Conservation (phyloP, 2,329 filamentous ascomycete species). For the Ophiostoma sp. region DNA sequence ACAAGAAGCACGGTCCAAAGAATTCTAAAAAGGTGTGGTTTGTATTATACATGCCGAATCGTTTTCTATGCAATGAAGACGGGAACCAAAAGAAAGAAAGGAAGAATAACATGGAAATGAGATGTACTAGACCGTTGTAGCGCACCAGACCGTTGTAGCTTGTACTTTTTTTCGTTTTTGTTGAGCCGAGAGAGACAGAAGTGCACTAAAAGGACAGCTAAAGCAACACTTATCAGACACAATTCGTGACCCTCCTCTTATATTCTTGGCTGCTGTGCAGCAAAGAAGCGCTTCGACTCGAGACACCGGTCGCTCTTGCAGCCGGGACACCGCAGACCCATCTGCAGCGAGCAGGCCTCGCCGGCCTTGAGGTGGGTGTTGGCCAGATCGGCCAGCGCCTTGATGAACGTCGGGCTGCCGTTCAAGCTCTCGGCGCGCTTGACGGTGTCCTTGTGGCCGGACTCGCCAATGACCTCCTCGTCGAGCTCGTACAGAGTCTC, state of each 20-base stretch:
- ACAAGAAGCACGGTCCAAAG: background rate
- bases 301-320: constrained; percentile 87
- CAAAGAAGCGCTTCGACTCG: constrained; percentile 72
- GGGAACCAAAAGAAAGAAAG: too few relatives aligned
- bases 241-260: background rate
- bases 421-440: constrained; percentile 93
- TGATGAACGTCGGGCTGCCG: constrained; percentile 85
- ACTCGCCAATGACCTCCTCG: constrained; percentile 90
- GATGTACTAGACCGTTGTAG: background rate
- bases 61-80: background rate
- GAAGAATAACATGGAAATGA: background rate
- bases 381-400: constrained; percentile 84
- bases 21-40: background rate
- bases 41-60: background rate
- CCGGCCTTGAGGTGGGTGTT: constrained; percentile 74
- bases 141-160: background rate
- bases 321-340: constrained; percentile 87
- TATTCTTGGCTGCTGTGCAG: constrained; percentile 31
- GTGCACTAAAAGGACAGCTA: background rate
- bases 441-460: constrained; percentile 72
- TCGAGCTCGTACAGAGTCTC: constrained; percentile 96
- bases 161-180: background rate
- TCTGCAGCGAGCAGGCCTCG: constrained; percentile 71
- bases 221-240: background rate
- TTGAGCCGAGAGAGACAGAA: background rate